Evolutionary conservation across 345 rosid species (phyloP), one percentile per base, ranked within the genome.

Genomic region (Populus nigra): DNA sequence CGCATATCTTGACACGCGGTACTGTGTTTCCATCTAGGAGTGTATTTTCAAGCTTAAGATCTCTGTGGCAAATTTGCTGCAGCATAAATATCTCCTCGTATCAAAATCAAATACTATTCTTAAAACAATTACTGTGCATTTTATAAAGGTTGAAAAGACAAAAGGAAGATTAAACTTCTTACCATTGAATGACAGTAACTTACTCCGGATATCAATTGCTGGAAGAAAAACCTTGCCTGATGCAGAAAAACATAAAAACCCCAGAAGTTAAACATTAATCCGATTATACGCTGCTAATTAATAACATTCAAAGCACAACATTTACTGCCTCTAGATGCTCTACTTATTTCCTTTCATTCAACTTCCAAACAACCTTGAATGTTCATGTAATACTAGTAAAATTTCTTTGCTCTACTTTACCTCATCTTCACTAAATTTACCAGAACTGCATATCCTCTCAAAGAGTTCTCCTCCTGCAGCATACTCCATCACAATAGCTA

Each of bases 381-480:
- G n/a, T 41, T 39, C 53, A 2, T 7, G 47, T 9, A 5, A 68
- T 35, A 31, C 20, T 2, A n/a, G 11, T 9, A 62, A 27, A 63
- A 38, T 17, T 16, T 9, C 10, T 49, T 11, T 27, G n/a, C 61
- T 18, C 2, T 68, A 23, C 18, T 59, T 79, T 31, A 92, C 97
- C 97, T 94, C 97, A 72, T 91, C 96, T 88, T 94, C 98, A 82
- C 97, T 89, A 92, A 94, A 94, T 89, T 97, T 86, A 76, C 98
- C 95, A 65, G 94, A 96, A 81, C 70, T 91, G 82, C 96, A 94
- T 82, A 92, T 94, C 68, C 96, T 83, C 65, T 91, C 95, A 81
- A 94, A 94, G 75, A 94, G 94, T 84, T 94, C 98, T 71, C 98
- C 98, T 5, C 97, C 97, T 55, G 94, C 91, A 27, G 98, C 98